Percentiles rank a stretch among this genome's conserved stretches.
phyloP scores from a whole-genome alignment of 768 basidiomycete species.

The Mrakia hoshinonis region DNA sequence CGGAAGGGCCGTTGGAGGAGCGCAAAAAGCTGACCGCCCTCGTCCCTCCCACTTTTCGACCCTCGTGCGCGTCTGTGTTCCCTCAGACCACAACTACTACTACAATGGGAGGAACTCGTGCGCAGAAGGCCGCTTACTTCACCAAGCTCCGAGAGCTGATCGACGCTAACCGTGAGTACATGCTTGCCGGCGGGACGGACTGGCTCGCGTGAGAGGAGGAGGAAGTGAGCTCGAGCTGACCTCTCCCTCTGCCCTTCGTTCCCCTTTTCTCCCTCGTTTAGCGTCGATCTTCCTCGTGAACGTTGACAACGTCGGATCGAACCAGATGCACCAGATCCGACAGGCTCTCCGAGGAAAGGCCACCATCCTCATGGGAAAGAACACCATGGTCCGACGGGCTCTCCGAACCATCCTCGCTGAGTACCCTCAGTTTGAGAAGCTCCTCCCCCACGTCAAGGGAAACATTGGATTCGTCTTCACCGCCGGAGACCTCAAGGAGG shows the following conservation, averaged over 20 bases:
- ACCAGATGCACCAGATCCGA: conserved; percentile 57
- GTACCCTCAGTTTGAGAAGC: conserved; percentile 86
- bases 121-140: conserved; percentile 87
- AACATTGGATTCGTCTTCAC: conserved; percentile 99
- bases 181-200: too few species aligned
- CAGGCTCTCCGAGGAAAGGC: conserved; percentile 86
- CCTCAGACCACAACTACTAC: background rate
- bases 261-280: conserved; percentile 37
- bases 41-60: background rate
- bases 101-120: conserved; percentile 79
- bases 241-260: too few species aligned
- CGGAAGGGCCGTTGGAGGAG: background rate
- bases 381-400: conserved; percentile 99
- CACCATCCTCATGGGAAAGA: conserved; percentile 98
- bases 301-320: conserved; percentile 99
- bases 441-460: conserved; percentile 89
- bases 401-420: conserved; percentile 83
- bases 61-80: background rate
- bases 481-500: conserved; percentile 76
- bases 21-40: background rate
- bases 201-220: background rate
- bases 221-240: conserved; percentile 18
- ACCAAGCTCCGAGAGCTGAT: conserved; percentile 87
- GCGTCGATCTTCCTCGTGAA: conserved; percentile 98
- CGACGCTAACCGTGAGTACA: conserved; percentile 65